Base-by-base conservation (phyloP, 495 filamentous ascomycete species). In the Zalerion maritima region DNA sequence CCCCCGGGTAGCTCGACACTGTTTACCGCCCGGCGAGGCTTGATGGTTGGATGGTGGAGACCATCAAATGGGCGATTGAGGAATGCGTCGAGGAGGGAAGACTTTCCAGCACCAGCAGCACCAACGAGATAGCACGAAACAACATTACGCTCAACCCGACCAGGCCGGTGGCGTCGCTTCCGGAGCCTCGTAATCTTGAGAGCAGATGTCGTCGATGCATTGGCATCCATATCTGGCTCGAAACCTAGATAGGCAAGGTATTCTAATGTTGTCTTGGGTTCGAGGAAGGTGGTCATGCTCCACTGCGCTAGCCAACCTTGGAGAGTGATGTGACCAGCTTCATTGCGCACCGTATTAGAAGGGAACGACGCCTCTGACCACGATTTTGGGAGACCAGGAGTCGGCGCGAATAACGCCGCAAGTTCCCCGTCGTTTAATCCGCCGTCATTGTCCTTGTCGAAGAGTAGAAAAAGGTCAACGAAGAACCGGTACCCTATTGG, bases 231-330 rank as follows among this genome's bases (percentile, higher is more conserved):
- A 0, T 60, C 42, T 6, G 65, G 65, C 40, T 84, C 81, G 45
- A 94, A 97, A 6, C 89, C 89, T 2, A 97, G 71, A 43, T 94
- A 96, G 5, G 89, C 91, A 6, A 97, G 68, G 45, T 97, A 97
- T 37, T 87, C 81, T 2, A 97, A 58, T 0, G 89, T 96, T 0
- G 84, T 96, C 47, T 84, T 87, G 10, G 91, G 87, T 18, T 89
- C 84, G 28, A 85, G 69, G 43, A 96, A 97, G 2, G 89, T 97
- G 0, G 91, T 97, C 89, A 97, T 97, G 52, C 84, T 93, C 89
- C 89, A 97, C 40, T 97, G 89, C 3, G 89, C 91, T 11, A 97
- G 68, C 89, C 89, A 97, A 3, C 89, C 89, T 52, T 97, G 89
- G 2, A 96, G 66, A 3, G 89, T 97, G 38, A 97, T 85, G 52